Percentiles rank a stretch among this genome's conserved stretches.
phyloP scores from a whole-genome alignment of 495 filamentous ascomycete genomes.

The Beverwykella pulmonaria region DNA sequence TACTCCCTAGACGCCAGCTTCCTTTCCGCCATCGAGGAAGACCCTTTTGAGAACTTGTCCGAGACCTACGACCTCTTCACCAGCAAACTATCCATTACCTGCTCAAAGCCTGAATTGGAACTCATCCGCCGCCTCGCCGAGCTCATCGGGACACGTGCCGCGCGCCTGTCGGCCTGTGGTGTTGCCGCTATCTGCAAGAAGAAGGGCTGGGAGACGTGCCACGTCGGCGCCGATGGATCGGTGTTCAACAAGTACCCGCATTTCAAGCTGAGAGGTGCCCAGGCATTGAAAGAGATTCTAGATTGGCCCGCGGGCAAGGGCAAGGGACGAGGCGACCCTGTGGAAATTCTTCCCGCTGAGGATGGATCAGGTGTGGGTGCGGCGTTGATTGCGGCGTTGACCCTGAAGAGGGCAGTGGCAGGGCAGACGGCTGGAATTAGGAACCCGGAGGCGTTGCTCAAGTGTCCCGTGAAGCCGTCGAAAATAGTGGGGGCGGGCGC shows the following conservation, averaged over 20 bases:
- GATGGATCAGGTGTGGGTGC: conserved; percentile 97
- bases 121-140: conserved; percentile 85
- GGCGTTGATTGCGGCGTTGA: conserved; percentile 90
- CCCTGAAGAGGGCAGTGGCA: conserved; percentile 77
- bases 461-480: background rate
- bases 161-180: conserved; percentile 89
- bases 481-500: too few species aligned
- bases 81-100: conserved; percentile 66
- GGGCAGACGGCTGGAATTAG: conserved; percentile 79
- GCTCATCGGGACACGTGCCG: conserved; percentile 90
- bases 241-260: conserved; percentile 99
- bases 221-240: conserved; percentile 92
- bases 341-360: conserved; percentile 84
- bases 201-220: conserved; percentile 83
- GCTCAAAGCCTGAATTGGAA: conserved; percentile 76
- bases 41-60: conserved; percentile 89
- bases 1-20: conserved; percentile 92
- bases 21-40: conserved; percentile 92
- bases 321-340: conserved; percentile 72
- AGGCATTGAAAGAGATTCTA: conserved; percentile 88
- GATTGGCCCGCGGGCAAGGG: conserved; percentile 75
- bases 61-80: conserved; percentile 83
- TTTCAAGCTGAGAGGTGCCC: conserved; percentile 88
- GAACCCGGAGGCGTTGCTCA: conserved; percentile 59
- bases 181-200: conserved; percentile 94